These are phyloP conservation scores for Pseudonitzschia multistriata DNA, from an alignment of 108 stramenopile genomes.

Conservation along the genomic window DNA sequence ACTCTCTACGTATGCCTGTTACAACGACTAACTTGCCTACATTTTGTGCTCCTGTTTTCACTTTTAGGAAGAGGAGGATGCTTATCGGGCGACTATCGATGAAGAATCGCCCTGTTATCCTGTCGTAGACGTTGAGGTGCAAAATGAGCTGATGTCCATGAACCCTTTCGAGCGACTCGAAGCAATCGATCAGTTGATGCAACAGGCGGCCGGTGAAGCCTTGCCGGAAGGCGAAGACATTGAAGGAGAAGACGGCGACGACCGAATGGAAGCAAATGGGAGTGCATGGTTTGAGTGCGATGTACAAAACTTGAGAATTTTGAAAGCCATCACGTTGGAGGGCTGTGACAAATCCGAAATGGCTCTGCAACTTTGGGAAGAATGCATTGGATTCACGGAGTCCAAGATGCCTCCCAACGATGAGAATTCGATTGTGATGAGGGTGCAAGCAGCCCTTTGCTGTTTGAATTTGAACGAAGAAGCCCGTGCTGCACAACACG, in stretches of 20 bases:
- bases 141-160: slow-evolving; percentile 75
- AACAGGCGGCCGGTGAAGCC: slow-evolving; percentile 51
- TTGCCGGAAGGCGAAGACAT: slow-evolving; percentile 39
- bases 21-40: too few relatives aligned
- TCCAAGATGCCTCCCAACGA: slow-evolving; percentile 62
- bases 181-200: slow-evolving; percentile 53
- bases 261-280: slow-evolving; percentile 45
- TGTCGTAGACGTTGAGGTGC: slow-evolving; percentile 68
- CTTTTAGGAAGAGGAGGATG: slow-evolving; percentile 27
- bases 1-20: too few relatives aligned
- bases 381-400: slow-evolving; percentile 54
- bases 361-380: slow-evolving; percentile 60
- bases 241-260: slow-evolving; percentile 30
- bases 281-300: slow-evolving; percentile 67
- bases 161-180: slow-evolving; percentile 63
- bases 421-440: slow-evolving; percentile 57
- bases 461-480: slow-evolving; percentile 35
- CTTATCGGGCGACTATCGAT: slow-evolving; percentile 3
- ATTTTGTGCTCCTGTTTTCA: not conserved
- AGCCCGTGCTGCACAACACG: slow-evolving; percentile 44
- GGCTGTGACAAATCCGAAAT: slow-evolving; percentile 42
- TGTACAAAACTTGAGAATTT: slow-evolving; percentile 60
- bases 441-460: slow-evolving; percentile 67
- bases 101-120: slow-evolving; percentile 54
- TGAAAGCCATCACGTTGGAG: slow-evolving; percentile 73